Evolutionary conservation across 306 rosid species (phyloP).

Genomic region (Trifolium repens): DNA sequence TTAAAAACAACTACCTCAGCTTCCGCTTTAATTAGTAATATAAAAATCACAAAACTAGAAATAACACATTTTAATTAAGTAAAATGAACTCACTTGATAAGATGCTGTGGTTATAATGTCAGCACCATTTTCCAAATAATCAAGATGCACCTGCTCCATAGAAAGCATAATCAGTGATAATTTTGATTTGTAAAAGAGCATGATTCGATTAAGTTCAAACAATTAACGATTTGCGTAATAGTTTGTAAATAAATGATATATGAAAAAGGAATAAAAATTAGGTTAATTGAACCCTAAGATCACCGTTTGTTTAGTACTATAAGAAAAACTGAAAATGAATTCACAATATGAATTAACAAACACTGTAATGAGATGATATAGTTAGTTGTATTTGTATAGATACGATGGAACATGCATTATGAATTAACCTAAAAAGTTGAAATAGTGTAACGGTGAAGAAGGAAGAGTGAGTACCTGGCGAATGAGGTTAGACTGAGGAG

Average conservation of each 20-base stretch:
- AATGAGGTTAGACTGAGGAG: conserved; percentile 51
- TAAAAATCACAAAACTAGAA: background rate
- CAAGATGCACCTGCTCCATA: conserved; percentile 62
- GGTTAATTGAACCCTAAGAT: conserved; percentile 11
- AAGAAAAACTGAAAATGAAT: background rate
- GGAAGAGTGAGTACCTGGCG: conserved; percentile 49
- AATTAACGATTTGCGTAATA: conserved; percentile 18
- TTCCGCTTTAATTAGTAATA: conserved; percentile 3
- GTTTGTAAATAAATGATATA: background rate
- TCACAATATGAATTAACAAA: background rate
- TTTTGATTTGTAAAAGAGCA: background rate
- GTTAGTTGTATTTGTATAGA: background rate
- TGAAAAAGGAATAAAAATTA: background rate
- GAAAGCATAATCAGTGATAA: conserved; percentile 3
- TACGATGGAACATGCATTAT: background rate
- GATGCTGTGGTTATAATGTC: conserved; percentile 64
- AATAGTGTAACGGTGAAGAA: background rate
- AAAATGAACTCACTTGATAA: conserved; percentile 51
- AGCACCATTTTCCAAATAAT: conserved; percentile 66
- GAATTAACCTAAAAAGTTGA: background rate
- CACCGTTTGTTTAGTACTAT: conserved; percentile 3
- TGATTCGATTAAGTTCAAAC: background rate
- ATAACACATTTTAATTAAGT: conserved; percentile 3
- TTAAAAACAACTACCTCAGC: conserved; percentile 14
- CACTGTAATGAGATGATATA: background rate